Conservation (phyloP, 306 rosid genomes). For the Fragaria ananassa region DNA sequence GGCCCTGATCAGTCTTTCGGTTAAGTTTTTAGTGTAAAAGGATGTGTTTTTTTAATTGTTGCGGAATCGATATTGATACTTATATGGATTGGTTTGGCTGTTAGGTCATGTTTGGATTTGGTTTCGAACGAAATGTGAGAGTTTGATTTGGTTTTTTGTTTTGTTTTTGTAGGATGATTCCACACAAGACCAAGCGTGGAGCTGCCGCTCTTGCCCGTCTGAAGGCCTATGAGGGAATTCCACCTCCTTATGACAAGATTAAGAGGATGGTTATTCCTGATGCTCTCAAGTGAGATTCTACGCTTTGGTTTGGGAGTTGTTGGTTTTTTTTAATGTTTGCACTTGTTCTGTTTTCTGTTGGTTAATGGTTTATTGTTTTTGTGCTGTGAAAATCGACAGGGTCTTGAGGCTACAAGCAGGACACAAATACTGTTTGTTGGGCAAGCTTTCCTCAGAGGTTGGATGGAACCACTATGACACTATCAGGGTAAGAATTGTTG, state of each 20-base stretch:
- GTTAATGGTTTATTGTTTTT: not conserved
- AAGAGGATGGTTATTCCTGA: slow-evolving; percentile 66
- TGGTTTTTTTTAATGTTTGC: not conserved
- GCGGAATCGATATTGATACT: not conserved
- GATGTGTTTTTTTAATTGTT: too few species aligned
- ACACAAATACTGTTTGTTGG: slow-evolving; percentile 61
- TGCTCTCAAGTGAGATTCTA: slow-evolving; percentile 55
- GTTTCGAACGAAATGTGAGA: not conserved
- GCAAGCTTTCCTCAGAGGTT: slow-evolving; percentile 64
- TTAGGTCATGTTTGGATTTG: not conserved
- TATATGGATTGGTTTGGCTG: not conserved
- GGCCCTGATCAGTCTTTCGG: too few species aligned
- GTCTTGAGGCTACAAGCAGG: slow-evolving; percentile 83
- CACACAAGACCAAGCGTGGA: slow-evolving; percentile 63
- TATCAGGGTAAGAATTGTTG: slow-evolving; percentile 26
- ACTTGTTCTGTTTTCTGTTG: not conserved
- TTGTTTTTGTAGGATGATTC: slow-evolving; percentile 44
- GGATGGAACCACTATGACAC: slow-evolving; percentile 45
- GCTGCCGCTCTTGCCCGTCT: slow-evolving; percentile 61
- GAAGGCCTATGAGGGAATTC: slow-evolving; percentile 58
- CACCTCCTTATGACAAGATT: slow-evolving; percentile 59
- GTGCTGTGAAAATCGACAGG: slow-evolving; percentile 21
- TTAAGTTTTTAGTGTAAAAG: too few species aligned
- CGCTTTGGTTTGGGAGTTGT: not conserved
- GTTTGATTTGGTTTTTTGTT: not conserved